A percentile compares a stretch with the other conserved stretches of the same genome.
These are phyloP conservation scores for Penicillium lagena DNA, from an alignment of 495 filamentous ascomycete genomes.

Conservation along the genomic window DNA sequence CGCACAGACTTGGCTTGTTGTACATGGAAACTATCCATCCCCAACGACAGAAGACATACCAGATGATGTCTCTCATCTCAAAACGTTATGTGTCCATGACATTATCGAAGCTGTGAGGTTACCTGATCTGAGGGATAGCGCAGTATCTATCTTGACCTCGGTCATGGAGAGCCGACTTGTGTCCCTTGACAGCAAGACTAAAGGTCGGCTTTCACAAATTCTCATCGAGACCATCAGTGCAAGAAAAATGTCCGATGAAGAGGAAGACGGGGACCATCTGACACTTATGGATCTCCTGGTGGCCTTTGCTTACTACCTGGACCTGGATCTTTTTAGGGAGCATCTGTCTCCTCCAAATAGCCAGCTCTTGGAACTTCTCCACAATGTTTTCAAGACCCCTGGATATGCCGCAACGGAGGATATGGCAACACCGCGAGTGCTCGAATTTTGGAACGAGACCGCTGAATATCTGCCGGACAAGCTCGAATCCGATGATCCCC, in stretches of 20 bases:
- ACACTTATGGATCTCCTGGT: constrained; percentile 65
- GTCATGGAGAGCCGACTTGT: constrained; percentile 18
- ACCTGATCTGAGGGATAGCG: constrained; percentile 13
- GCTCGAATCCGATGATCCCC: constrained; percentile 19
- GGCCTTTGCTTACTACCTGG: constrained; percentile 47
- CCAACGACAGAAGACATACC: constrained; percentile 2
- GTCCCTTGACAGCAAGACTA: constrained; percentile 13
- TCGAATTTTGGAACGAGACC: constrained; percentile 76
- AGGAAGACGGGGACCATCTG: constrained; percentile 58
- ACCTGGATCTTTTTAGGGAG: constrained; percentile 24
- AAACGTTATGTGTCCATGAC: constrained; percentile 23
- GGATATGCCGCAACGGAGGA: constrained; percentile 76
- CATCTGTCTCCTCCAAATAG: constrained; percentile 23
- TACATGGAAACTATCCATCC: constrained; percentile 11
- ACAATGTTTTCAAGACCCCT: constrained; percentile 59
- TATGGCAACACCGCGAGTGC: constrained; percentile 61
- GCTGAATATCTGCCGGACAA: constrained; percentile 32
- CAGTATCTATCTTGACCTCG: constrained; percentile 14
- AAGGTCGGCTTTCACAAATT: constrained; percentile 24
- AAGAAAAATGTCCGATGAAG: constrained; percentile 28
- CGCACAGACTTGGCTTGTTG: constrained; percentile 12
- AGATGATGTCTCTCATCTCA: constrained; percentile 17
- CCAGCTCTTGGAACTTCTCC: constrained; percentile 42
- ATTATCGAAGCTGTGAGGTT: constrained; percentile 23
- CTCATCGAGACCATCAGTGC: constrained; percentile 7